Base-by-base conservation (phyloP, 768 basidiomycete species). In the Auricularia heimuer region DNA sequence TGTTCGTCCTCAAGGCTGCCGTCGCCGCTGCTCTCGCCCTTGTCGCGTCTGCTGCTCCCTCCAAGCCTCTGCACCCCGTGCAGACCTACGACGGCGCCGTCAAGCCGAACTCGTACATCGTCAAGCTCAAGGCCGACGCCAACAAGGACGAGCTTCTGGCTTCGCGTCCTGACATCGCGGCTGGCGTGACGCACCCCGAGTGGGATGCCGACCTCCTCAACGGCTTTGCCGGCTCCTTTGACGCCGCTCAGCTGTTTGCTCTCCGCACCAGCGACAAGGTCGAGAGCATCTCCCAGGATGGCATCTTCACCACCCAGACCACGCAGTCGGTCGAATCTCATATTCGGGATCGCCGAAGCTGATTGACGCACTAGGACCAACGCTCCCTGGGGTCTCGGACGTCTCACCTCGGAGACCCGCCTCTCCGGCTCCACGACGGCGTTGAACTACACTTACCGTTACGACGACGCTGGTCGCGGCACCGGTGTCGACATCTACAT, bases 401-500 rank as follows among this genome's bases (percentile, higher is more conserved):
- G 71, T 16, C 47, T 72, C 61, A 68, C 65, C 65, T 60, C 56
- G 21, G 34, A 29, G 18, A 33, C 7, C 6, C 8, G 16, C 24
- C 14, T 60, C 24, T n/a, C 24, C 8, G 56, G 56, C 11, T 29
- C 24, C 24, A 12, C 24, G 34, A 60, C 56, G 6, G 29, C 34
- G 56, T 29, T 60, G 11, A 60, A 60, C 56, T 60, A 60, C 64
- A 68, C 65, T 24, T 76, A 75, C 65, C 73, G 69, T 2, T 79
- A 75, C 66, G 71, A 75, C 54, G 56, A 60, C 1, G 63, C 65
- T 34, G 62, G 71, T 37, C 75, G 71, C 11, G 77, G 77, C 24
- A 44, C 64, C 29, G 77, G 75, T 24, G 77, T 77, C 37, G 77
- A 77, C 67, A 73, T 82, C 66, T 81, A 80, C 65, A 67, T 81